Evolutionary conservation across 2,329 filamentous ascomycete genomes (phyloP), one percentile per base, ranked within the genome.

Genomic region (Paraphaeosphaeria sporulosa): DNA sequence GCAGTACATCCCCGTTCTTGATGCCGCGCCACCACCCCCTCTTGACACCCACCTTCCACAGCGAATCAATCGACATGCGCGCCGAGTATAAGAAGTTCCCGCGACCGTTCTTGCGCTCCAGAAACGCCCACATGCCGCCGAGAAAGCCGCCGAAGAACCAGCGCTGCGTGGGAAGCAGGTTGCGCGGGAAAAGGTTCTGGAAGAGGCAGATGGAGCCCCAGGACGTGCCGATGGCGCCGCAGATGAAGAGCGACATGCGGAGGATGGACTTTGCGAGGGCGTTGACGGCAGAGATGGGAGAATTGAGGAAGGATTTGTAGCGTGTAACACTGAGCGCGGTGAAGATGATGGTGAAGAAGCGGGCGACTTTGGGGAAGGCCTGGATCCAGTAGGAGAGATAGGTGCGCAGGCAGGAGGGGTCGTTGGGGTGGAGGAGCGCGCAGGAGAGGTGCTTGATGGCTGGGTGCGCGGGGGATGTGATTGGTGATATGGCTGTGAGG

Each of bases 11-110:
- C 0, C 93, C 93, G 40, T 92, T 91, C 70, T 85, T 87, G 75
- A 95, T 85, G 12, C 92, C 92, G 65, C 86, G 88, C 93, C 94
- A 97, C 88, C 93, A 93, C 1, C 92, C 86, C 36, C 90, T 84
- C 87, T 98, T 98, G 57, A 91, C 87, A n/a, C 94, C 93, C 0
- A 96, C 92, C 82, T 96, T 96, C 92, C 93, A 98, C 48, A 93
- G 78, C 40, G 88, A 92, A 75, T 96, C 91, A 32, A 97, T 83
- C 61, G 90, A 93, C n/a, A 89, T 81, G 2, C 94, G 85, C 32
- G 91, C 87, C 64, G 87, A 89, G 77, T 95, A 95, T 62, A 97
- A 70, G 77, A 96, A 96, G 57, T 92, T 86, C 1, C 85, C 83
- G 86, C 61, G 63, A 2, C 76, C 71, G 23, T 85, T 81, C 52